phyloP scores from a whole-genome alignment of 1,284 basidiomycete genomes.

The Rhodofomes roseus region DNA sequence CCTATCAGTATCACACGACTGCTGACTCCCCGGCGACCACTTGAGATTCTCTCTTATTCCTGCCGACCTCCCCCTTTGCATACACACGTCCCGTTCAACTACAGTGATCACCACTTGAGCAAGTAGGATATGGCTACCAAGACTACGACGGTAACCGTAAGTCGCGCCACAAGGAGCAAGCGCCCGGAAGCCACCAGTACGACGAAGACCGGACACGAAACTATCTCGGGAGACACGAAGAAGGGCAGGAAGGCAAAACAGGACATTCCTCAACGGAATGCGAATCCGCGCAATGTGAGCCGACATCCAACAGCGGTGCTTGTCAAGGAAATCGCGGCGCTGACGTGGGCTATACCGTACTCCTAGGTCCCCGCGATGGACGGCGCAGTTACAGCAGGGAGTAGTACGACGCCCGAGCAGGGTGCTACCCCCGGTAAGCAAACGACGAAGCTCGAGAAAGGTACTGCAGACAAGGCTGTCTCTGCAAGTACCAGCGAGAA shows the following conservation, averaged over 20 bases:
- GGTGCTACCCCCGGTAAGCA: too few relatives aligned
- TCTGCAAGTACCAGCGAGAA: too few relatives aligned
- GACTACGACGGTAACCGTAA: background rate
- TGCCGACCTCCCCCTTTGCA: background rate
- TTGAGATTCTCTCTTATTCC: background rate
- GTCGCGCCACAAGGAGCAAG: background rate
- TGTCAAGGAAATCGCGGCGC: too few relatives aligned
- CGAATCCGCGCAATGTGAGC: too few relatives aligned
- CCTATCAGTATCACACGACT: background rate
- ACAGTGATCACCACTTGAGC: background rate
- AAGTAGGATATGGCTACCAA: background rate
- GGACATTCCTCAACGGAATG: background rate
- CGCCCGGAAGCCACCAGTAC: background rate
- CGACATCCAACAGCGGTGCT: too few relatives aligned
- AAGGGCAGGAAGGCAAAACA: background rate
- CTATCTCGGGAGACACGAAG: too few relatives aligned
- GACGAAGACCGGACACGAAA: background rate
- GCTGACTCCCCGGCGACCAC: background rate
- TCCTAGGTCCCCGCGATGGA: too few relatives aligned
- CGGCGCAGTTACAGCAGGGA: too few relatives aligned
- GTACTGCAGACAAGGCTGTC: too few relatives aligned
- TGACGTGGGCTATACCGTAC: too few relatives aligned
- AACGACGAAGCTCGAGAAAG: too few relatives aligned
- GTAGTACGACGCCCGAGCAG: too few relatives aligned
- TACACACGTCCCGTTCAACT: background rate